Conservation (phyloP, 2,329 filamentous ascomycete species). For the Calcarisporium arbuscula region DNA sequence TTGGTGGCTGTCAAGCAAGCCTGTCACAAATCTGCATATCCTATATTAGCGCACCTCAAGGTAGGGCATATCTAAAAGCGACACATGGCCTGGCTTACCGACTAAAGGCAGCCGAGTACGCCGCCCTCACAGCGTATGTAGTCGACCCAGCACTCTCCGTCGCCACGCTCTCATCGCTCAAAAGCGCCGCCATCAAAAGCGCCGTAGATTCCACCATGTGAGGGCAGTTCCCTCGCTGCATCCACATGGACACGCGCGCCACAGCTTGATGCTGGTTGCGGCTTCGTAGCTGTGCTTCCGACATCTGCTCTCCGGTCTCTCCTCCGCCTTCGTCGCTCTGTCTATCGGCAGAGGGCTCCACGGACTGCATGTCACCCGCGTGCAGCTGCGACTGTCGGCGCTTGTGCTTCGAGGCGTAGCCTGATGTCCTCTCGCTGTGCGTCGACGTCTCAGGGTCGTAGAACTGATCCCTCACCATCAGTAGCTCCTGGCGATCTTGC, state of each 20-base stretch:
- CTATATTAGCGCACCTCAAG: constrained; percentile 5
- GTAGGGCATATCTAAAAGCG: no score
- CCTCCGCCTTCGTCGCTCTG: background rate
- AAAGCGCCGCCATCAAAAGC: constrained; percentile 60
- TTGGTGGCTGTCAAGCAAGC: constrained; percentile 68
- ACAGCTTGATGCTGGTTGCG: constrained; percentile 40
- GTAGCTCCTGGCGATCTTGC: constrained; percentile 60
- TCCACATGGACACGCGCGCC: constrained; percentile 59
- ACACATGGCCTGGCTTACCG: constrained; percentile 48
- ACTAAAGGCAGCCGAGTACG: constrained; percentile 70
- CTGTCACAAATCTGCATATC: constrained; percentile 64
- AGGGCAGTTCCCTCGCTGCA: constrained; percentile 67
- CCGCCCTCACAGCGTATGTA: constrained; percentile 57
- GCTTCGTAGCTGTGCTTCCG: constrained; percentile 1
- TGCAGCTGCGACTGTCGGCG: no score
- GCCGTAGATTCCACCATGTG: constrained; percentile 76
- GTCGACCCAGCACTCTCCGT: constrained; percentile 32
- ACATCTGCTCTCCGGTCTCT: background rate
- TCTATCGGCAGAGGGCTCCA: no score
- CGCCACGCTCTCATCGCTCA: constrained; percentile 50
- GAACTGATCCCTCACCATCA: constrained; percentile 58
- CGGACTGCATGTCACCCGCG: no score
- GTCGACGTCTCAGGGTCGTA: constrained; percentile 33
- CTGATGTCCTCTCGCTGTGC: no score
- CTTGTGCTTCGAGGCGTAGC: constrained; percentile 1